These are phyloP conservation scores for Diaporthe amygdali DNA, from an alignment of 2,329 filamentous ascomycete species.

Conservation along the genomic window DNA sequence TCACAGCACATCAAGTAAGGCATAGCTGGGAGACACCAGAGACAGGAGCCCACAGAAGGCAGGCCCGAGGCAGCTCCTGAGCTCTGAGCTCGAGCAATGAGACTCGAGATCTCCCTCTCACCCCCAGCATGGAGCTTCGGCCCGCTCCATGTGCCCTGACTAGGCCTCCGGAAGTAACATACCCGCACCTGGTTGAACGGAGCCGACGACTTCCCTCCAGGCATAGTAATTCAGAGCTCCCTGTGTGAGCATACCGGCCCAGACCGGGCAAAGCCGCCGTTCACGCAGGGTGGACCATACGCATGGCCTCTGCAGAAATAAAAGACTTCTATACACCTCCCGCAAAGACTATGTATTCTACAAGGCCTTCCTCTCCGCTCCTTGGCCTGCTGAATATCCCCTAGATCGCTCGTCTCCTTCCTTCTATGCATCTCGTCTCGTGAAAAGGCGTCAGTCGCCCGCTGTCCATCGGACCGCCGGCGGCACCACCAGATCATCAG, in stretches of 20 bases:
- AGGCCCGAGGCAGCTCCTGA: neutral
- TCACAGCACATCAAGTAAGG: neutral
- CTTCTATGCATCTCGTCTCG: constrained; percentile 17
- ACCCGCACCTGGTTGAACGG: neutral
- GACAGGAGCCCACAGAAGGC: neutral
- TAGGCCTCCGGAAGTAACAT: neutral
- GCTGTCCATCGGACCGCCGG: neutral
- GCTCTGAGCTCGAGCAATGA: too few relatives aligned
- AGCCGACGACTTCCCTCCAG: neutral
- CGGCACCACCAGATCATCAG: constrained; percentile 22
- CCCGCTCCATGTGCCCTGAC: neutral
- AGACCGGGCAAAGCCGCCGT: neutral
- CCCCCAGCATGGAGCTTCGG: neutral
- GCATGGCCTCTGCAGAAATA: constrained; percentile 13
- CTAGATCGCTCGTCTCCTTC: constrained; percentile 15
- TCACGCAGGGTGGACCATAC: neutral
- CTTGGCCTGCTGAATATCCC: neutral
- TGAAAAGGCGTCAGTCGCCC: constrained; percentile 35
- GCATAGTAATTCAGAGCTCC: neutral
- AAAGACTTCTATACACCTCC: constrained; percentile 33
- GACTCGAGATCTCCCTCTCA: neutral
- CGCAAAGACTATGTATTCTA: constrained; percentile 41
- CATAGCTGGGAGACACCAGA: neutral
- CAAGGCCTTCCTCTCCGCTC: constrained; percentile 33
- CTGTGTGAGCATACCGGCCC: neutral